Conservation (phyloP, 768 basidiomycete genomes). For the Suillus tomentosus region DNA sequence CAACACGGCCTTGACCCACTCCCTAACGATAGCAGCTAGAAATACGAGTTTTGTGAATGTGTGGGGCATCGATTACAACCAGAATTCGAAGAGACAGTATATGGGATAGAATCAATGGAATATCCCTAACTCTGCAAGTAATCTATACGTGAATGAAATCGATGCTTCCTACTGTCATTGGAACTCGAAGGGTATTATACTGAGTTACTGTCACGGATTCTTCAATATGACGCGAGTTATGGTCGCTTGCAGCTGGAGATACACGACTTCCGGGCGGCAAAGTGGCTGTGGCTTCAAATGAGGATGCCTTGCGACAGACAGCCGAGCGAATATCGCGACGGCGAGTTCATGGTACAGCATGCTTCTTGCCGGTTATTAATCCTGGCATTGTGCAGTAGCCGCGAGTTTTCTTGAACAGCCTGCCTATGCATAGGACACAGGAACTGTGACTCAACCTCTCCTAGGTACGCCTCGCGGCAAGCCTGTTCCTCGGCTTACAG, state of each 20-base stretch:
- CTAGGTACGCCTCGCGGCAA: constrained; percentile 27
- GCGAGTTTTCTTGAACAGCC: neutral
- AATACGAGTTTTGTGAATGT: no score
- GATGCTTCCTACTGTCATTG: neutral
- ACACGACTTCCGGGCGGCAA: neutral
- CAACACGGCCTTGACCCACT: no score
- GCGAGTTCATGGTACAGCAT: neutral
- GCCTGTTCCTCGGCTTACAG: constrained; percentile 27
- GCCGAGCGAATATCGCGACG: neutral
- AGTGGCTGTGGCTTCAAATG: neutral
- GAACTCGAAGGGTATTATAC: no score
- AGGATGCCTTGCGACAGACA: neutral
- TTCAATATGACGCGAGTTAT: neutral
- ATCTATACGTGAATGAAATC: neutral
- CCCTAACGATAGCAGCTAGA: no score
- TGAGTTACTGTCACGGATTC: neutral
- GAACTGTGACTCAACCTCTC: constrained; percentile 20
- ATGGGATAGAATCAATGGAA: no score
- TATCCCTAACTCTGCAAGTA: neutral
- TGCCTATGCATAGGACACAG: neutral
- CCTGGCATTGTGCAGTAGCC: neutral
- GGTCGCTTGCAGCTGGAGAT: neutral
- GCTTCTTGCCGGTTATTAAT: neutral
- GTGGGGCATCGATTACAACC: no score
- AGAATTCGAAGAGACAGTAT: no score